Conservation (phyloP, 495 filamentous ascomycete species). For the Schizothecium vesticola region DNA sequence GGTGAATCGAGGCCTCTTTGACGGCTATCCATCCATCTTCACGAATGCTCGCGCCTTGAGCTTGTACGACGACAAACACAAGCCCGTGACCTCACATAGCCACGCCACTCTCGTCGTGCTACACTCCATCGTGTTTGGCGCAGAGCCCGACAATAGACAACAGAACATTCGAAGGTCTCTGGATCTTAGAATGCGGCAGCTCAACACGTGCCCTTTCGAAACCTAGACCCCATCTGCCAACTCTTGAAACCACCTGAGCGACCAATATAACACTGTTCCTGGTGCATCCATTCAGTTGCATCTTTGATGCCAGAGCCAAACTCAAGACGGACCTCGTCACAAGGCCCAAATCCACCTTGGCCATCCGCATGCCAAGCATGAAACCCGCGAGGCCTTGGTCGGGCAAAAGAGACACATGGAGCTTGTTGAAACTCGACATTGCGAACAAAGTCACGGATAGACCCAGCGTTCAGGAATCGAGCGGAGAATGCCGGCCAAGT, state of each 20-base stretch:
- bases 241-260: background rate
- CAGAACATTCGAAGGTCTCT: background rate
- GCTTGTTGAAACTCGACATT: background rate
- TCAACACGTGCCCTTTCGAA: background rate
- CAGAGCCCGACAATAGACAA: background rate
- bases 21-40: background rate
- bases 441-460: background rate
- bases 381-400: background rate
- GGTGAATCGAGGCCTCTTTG: background rate
- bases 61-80: background rate
- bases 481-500: background rate
- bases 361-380: background rate
- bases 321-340: background rate
- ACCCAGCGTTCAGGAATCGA: background rate
- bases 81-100: background rate
- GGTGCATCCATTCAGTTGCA: background rate
- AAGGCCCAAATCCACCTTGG: background rate
- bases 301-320: background rate
- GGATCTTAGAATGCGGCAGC: background rate
- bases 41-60: background rate
- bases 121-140: background rate
- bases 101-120: background rate
- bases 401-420: background rate
- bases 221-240: background rate
- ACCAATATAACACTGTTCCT: no score